Base-by-base conservation (phyloP, 345 rosid species). In the Pistacia atlantica region DNA sequence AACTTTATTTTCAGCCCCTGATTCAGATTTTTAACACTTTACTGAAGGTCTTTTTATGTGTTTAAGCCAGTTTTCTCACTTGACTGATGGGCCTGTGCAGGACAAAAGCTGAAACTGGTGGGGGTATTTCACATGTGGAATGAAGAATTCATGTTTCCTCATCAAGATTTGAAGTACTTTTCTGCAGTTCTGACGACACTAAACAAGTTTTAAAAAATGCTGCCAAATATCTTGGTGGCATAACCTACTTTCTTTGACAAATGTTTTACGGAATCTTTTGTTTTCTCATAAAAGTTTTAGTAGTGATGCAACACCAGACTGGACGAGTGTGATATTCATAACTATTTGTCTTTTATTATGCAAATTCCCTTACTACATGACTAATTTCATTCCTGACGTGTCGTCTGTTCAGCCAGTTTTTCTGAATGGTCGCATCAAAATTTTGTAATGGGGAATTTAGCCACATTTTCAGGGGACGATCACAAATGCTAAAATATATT, bases 71-170 rank as follows among this genome's bases (percentile, higher is more conserved):
- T 31, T 31, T 31, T 31, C 33, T 31, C 33, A 31, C 33, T 31
- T 31, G 0, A 77, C 65, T 69, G 67, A 55, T 45, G 54, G 58
- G 25, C 46, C 8, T 76, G 74, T 84, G 82, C 87, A 92, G 98
- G 90, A 91, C 97, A 10, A 74, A 77, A 38, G 87, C 96, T 16
- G 91, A 94, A 77, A 83, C 74, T 1, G 88, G 89, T 54, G 90
- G 92, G 9, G 92, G 92, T 11, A 35, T 81, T 46, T 89, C 95
- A 14, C 95, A 83, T 33, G 91, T 92, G 80, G 92, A 85, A 71
- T 92, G 92, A 89, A 77, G 82, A 74, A n/a, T 58, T 9, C 64
- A 11, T 14, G 25, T 69, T 37, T 54, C 35, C 3, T 13, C 25
- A 1, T 14, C 52, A 48, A 57, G 58, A n/a, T n/a, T 48, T 59